Base-by-base conservation (phyloP, 1,284 basidiomycete species). In the Papiliotrema flavescens region DNA sequence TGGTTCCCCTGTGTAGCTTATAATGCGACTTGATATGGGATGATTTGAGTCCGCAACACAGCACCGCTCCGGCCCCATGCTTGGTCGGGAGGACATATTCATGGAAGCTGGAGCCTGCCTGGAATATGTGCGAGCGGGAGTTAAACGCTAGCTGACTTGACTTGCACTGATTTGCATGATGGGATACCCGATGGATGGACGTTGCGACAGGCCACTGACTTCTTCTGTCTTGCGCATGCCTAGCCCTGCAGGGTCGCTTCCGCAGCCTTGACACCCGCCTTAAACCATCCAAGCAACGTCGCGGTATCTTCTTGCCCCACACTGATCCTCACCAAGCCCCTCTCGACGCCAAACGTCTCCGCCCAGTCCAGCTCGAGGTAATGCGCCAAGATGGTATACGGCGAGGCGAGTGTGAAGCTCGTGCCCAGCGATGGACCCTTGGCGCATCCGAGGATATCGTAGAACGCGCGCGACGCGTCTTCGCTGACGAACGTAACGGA, bases 381-480 rank as follows among this genome's bases (percentile, higher is more conserved):
- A 73, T 98, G 96, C 23, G 91, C 96, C 22, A 99, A 80, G 58
- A 98, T 86, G 2, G 91, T 88, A 73, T 93, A 98, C 22, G 95
- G 95, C 65, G 86, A 90, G 24, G 90, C 91, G 15, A 96, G 82
- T 1, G 95, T 98, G 75, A 98, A 96, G 79, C 93, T 97, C 35
- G 94, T 98, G 1, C 95, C 95, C 20, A 98, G 81, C 67, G 87
- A 89, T 0, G 95, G 96, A 1, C 95, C 96, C 74, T 98, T 98
- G 60, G 84, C 84, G 73, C 87, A 93, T 6, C 81, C 78, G 22
- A 99, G 78, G 0, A 83, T 78, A 72, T 99, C 90, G 71, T 90
- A 98, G 78, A 98, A 99, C 6, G 86, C 89, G 40, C 79, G 74
- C 1, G 89, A 86, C 0, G 89, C 89, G 0, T 75, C 79, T 9